Base-by-base conservation (phyloP, 805 yeast species). In the Metschnikowia colocasiae region DNA sequence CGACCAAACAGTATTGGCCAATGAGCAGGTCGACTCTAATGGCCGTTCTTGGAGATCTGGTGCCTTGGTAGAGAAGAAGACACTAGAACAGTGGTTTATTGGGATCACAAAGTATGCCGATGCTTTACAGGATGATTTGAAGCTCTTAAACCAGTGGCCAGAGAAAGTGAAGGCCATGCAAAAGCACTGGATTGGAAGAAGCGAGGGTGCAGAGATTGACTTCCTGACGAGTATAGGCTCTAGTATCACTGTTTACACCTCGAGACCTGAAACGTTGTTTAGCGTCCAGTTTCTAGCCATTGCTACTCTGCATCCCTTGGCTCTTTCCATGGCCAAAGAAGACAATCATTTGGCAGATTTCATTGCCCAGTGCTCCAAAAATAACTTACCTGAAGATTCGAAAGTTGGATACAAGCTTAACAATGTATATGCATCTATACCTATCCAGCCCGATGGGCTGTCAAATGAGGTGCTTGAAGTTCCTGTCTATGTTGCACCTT, bases 21-120 rank as follows among this genome's bases (percentile, higher is more conserved):
- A 73, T 62, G 99, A 94, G 66, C 99, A 94, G 65, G 97, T 94
- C 2, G 99, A 94, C 63, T 64, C 83, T 1, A 79, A 87, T 38
- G 99, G 99, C 0, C 74, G 82, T 46, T 89, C 97, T 0, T 94
- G 99, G 99, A 79, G 99, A 64, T 89, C 97, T 2, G 99, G 99
- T 4, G 99, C 98, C 0, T 50, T 83, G 13, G 99, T 92, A 0
- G 97, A 94, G 63, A 89, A 88, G 65, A 76, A 74, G 51, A 67
- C 80, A 44, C 71, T 94, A 39, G 87, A 83, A 52, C 99, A 94
- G 63, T 94, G 99, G 99, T 94, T 92, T 58, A 73, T 94, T 54
- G 88, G 88, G 9, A 92, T 94, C 47, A 90, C 99, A 1, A 75
- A 83, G 50, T 90, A 79, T 65, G 96, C 96, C 1, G 68, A 76